A percentile compares a stretch with the other conserved stretches of the same genome.
phyloP scores from a whole-genome alignment of 176 grass and related monocot species.

The Juncus effusus region DNA sequence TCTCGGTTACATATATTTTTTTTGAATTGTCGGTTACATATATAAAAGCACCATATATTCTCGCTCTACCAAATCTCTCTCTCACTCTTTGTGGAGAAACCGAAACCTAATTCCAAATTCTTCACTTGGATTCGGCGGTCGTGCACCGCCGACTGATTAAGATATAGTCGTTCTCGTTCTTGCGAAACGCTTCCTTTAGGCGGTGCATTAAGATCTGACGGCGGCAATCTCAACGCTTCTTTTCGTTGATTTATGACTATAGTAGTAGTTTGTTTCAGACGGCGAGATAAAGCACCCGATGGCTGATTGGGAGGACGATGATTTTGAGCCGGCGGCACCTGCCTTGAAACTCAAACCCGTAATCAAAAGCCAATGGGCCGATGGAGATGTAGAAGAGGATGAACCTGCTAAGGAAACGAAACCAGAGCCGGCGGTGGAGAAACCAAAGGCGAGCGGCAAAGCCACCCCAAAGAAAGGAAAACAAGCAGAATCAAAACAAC shows the following conservation, averaged over 20 bases:
- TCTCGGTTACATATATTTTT: too few relatives aligned
- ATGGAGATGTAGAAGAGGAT: conserved; percentile 80
- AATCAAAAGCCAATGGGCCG: conserved; percentile 59
- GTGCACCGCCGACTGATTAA: too few relatives aligned
- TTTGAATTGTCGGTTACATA: too few relatives aligned
- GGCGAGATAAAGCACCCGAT: conserved; percentile 4
- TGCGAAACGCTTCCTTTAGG: neutral
- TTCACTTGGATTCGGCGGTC: neutral
- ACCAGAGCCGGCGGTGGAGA: conserved; percentile 39
- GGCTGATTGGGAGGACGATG: conserved; percentile 50
- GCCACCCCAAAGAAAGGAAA: conserved; percentile 61
- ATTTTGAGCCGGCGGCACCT: conserved; percentile 51
- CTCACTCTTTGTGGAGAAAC: neutral
- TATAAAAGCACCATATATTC: neutral
- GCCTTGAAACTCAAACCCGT: conserved; percentile 36
- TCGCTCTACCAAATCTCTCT: neutral
- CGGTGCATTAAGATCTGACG: conserved; percentile 13
- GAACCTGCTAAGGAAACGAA: conserved; percentile 66
- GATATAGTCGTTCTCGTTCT: neutral
- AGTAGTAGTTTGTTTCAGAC: neutral
- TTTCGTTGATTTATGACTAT: neutral
- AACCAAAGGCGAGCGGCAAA: conserved; percentile 48
- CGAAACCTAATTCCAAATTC: neutral
- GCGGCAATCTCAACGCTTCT: neutral
- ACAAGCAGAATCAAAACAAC: conserved; percentile 42